Conservation (phyloP, 257 asterid genomes). For the Scutellaria minor region DNA sequence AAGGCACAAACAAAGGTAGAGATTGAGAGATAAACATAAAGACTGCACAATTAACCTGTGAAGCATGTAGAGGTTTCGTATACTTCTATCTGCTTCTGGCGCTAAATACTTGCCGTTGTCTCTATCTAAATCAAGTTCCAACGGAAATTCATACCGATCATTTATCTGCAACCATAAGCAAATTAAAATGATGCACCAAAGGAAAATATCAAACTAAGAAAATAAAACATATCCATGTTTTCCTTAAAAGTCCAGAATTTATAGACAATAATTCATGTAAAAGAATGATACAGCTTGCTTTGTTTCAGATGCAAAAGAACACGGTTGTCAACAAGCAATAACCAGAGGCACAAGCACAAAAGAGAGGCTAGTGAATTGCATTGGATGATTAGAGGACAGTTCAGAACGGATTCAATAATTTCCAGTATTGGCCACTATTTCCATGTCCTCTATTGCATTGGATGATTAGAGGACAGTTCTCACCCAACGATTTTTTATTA, state of each 20-base stretch:
- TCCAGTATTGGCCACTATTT: background rate
- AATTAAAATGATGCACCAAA: conserved; percentile 20
- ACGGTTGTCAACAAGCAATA: background rate
- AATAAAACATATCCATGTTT: background rate
- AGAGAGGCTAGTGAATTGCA: conserved; percentile 14
- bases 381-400: background rate
- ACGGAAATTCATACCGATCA: conserved; percentile 95
- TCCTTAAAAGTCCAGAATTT: background rate
- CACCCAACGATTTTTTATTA: background rate
- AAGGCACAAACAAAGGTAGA: conserved; percentile 7
- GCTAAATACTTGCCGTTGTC: conserved; percentile 91
- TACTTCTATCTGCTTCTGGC: conserved; percentile 92
- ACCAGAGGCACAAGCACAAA: conserved; percentile 24
- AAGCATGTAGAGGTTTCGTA: conserved; percentile 87
- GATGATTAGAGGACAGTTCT: too few relatives aligned
- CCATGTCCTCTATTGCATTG: background rate
- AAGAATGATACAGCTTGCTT: conserved; percentile 13
- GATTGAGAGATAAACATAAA: background rate
- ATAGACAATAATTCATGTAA: background rate
- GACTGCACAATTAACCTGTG: conserved; percentile 65
- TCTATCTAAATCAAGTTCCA: conserved; percentile 95
- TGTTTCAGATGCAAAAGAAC: too few relatives aligned
- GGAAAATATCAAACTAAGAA: conserved; percentile 7
- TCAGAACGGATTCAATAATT: conserved; percentile 13
- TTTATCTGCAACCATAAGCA: conserved; percentile 70